Evolutionary conservation across 2,329 filamentous ascomycete species (phyloP).

Genomic region (Penicillium sp.): DNA sequence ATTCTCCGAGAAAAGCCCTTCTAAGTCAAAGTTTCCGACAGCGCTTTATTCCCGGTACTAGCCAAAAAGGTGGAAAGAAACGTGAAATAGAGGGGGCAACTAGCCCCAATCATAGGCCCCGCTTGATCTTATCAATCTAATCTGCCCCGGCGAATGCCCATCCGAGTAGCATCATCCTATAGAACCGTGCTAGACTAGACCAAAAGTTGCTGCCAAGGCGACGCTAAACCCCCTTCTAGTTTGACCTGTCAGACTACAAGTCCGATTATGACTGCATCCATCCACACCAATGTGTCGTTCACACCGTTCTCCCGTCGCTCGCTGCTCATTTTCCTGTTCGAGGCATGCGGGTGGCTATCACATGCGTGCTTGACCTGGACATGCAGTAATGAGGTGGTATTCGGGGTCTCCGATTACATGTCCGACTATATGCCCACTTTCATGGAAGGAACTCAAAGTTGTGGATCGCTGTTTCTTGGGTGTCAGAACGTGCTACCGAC

Average conservation of each 20-base stretch:
- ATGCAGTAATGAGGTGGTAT: neutral
- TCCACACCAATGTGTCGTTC: neutral
- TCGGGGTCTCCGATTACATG: neutral
- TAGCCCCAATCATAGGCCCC: neutral
- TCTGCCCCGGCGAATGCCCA: slow-evolving; percentile 4
- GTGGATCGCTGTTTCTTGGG: neutral
- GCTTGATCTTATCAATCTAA: slow-evolving; percentile 15
- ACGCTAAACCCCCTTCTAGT: neutral
- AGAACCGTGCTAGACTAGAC: neutral
- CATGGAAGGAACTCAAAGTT: neutral
- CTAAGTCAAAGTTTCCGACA: neutral
- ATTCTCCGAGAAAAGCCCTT: neutral
- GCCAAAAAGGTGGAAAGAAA: neutral
- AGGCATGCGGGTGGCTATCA: neutral
- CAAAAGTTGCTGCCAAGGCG: neutral
- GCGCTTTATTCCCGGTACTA: neutral
- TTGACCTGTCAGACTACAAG: neutral
- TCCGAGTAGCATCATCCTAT: neutral
- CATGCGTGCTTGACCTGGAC: neutral
- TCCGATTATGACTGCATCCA: neutral
- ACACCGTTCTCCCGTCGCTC: neutral
- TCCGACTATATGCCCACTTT: neutral
- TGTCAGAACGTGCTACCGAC: neutral
- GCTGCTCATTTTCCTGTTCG: neutral
- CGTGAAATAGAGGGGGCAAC: neutral